Evolutionary conservation across 2,329 filamentous ascomycete species (phyloP).

Genomic region (Aspergillaceae sp.): DNA sequence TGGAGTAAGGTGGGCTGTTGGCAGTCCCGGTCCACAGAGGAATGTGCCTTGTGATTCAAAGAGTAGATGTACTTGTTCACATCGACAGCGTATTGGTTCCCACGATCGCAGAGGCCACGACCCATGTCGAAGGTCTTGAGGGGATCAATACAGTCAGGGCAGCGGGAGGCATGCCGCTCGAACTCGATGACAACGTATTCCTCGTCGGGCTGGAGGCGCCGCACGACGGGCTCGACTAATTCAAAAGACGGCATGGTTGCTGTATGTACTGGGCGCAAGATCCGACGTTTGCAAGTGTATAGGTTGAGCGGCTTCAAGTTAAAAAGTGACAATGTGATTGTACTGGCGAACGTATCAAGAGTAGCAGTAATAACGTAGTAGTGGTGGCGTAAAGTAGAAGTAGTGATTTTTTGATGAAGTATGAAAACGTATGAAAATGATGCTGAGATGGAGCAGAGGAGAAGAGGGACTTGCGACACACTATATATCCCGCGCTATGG

Average conservation of each 20-base stretch:
- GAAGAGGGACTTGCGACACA: too few relatives aligned
- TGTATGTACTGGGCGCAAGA: not conserved
- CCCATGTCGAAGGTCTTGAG: conserved; percentile 17
- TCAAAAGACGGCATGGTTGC: conserved; percentile 24
- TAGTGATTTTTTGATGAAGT: too few relatives aligned
- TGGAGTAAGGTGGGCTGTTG: conserved; percentile 33
- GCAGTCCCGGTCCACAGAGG: conserved; percentile 33
- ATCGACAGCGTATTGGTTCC: conserved; percentile 25
- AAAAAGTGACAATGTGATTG: too few relatives aligned
- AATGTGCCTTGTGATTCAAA: conserved; percentile 31
- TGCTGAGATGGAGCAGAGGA: too few relatives aligned
- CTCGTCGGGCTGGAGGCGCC: conserved; percentile 29
- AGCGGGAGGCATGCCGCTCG: conserved; percentile 29
- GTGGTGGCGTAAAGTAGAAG: too few relatives aligned
- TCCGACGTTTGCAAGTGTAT: not conserved
- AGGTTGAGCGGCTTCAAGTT: not conserved
- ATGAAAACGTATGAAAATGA: too few relatives aligned
- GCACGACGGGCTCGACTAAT: conserved; percentile 20
- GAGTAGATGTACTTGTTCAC: conserved; percentile 30
- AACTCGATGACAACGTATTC: conserved; percentile 28
- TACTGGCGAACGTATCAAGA: too few relatives aligned
- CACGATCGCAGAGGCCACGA: conserved; percentile 27
- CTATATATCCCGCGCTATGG: too few relatives aligned
- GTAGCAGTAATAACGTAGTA: too few relatives aligned
- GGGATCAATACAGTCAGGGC: conserved; percentile 24